Evolutionary conservation across 2,329 filamentous ascomycete genomes (phyloP), one percentile per base, ranked within the genome.

Genomic region (Fonsecaea pugnacius): DNA sequence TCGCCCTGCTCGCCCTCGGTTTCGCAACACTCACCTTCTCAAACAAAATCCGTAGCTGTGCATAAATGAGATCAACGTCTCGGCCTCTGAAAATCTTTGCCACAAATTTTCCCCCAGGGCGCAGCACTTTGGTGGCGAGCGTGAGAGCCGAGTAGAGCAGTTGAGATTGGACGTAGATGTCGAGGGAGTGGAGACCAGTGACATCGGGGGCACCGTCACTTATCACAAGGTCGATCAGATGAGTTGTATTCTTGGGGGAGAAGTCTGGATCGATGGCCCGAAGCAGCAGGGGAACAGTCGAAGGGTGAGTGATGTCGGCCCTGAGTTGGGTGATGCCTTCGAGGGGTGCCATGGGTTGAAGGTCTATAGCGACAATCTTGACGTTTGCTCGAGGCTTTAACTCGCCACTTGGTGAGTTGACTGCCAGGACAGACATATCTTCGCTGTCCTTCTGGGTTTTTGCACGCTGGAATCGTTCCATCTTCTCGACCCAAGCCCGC

Each of bases 81-180:
- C 92, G 89, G 16, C 91, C 93, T 16, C 95, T 83, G 80, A 99
- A 99, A 66, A 99, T 97, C 82, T 99, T 99, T 65, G 95, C 95
- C 7, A 99, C 94, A 72, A 99, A 99, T 73, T 92, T 96, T 67
- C 95, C 95, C 50, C 95, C 95, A 0, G 93, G 93, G 65, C 91
- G 90, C 24, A 99, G 85, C 12, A 99, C 92, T 74, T 94, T 96
- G 12, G 97, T 86, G 0, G 95, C 92, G 2, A 99, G 86, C 76
- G 97, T 96, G 21, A 99, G 85, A 0, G 95, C 95, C 0, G 94
- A 92, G 77, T 96, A 97, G 56, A 99, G 88, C 8, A 99, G 85
- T 78, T 98, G 95, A 8, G 91, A 93, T 78, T 99, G 95, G 18
- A 99, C 91, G 78, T 99, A 99, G 71, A 98, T 98, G 78, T 99